Conservation (phyloP, 1,284 basidiomycete species). For the Schizopora paradoxa region DNA sequence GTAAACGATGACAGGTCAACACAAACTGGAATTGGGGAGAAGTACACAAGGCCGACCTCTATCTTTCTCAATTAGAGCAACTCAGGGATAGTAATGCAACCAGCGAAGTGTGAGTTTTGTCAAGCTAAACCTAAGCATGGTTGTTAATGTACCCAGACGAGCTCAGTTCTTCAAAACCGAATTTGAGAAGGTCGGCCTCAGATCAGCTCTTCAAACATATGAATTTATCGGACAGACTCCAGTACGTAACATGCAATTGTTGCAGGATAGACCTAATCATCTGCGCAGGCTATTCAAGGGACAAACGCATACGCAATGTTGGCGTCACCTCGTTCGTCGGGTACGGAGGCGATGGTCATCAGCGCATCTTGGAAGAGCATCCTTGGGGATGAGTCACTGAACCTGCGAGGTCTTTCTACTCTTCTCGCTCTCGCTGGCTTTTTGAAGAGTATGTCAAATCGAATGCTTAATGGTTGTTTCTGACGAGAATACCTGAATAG, state of each 20-base stretch:
- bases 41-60: conserved; percentile 77
- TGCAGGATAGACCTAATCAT: conserved; percentile 24
- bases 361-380: conserved; percentile 84
- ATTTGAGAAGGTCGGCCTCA: conserved; percentile 66
- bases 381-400: conserved; percentile 54
- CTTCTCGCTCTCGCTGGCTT: conserved; percentile 81
- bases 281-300: conserved; percentile 43
- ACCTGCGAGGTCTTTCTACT: conserved; percentile 83
- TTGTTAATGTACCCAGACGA: conserved; percentile 41
- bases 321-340: conserved; percentile 80
- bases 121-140: conserved; percentile 13
- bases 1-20: conserved; percentile 55
- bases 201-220: conserved; percentile 66
- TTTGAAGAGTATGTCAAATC: conserved; percentile 58
- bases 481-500: conserved; percentile 35
- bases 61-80: conserved; percentile 63
- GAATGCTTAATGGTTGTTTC: conserved; percentile 1
- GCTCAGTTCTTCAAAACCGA: conserved; percentile 52
- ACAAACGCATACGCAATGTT: conserved; percentile 82
- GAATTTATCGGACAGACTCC: conserved; percentile 43
- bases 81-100: conserved; percentile 61
- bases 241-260: conserved; percentile 34
- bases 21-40: conserved; percentile 87
- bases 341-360: conserved; percentile 86
- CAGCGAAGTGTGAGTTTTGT: conserved; percentile 57